phyloP scores from a whole-genome alignment of 2,329 filamentous ascomycete genomes.

The Fusarium multiceps region DNA sequence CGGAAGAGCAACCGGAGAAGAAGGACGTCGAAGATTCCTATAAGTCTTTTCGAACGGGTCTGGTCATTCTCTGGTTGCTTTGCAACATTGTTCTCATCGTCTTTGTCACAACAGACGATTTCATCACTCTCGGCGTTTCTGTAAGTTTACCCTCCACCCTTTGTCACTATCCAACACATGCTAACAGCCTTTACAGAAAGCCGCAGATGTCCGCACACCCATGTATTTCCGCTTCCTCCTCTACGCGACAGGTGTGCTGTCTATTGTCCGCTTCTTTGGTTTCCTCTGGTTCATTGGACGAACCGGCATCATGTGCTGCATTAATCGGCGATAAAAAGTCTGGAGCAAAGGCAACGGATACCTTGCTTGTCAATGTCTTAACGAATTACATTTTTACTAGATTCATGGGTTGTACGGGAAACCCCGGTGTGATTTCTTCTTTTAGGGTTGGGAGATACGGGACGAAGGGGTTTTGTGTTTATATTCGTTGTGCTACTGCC shows the following conservation, averaged over 20 bases:
- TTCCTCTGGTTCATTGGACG: slow-evolving; percentile 43
- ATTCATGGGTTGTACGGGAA: slow-evolving; percentile 8
- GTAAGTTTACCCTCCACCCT: slow-evolving; percentile 11
- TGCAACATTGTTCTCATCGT: slow-evolving; percentile 44
- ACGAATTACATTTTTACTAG: slow-evolving; percentile 14
- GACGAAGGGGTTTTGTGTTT: not conserved
- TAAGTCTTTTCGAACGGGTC: slow-evolving; percentile 43
- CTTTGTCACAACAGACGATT: slow-evolving; percentile 42
- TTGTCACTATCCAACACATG: not conserved
- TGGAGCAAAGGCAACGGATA: not conserved
- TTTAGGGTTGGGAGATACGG: not conserved
- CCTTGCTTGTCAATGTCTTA: slow-evolving; percentile 8
- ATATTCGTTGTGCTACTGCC: slow-evolving; percentile 4
- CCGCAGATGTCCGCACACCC: slow-evolving; percentile 33
- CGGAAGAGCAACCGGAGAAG: slow-evolving; percentile 35
- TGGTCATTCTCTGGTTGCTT: slow-evolving; percentile 42
- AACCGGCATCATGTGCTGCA: slow-evolving; percentile 44
- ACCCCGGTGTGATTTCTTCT: not conserved
- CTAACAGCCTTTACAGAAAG: slow-evolving; percentile 33
- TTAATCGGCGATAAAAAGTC: slow-evolving; percentile 36
- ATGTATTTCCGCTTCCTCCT: slow-evolving; percentile 41
- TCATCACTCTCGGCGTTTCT: slow-evolving; percentile 35
- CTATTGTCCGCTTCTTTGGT: slow-evolving; percentile 40
- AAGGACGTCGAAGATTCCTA: slow-evolving; percentile 42
- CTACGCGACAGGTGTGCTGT: slow-evolving; percentile 41